phyloP scores from a whole-genome alignment of 441 rosid genomes.

The Adansonia gregorii region DNA sequence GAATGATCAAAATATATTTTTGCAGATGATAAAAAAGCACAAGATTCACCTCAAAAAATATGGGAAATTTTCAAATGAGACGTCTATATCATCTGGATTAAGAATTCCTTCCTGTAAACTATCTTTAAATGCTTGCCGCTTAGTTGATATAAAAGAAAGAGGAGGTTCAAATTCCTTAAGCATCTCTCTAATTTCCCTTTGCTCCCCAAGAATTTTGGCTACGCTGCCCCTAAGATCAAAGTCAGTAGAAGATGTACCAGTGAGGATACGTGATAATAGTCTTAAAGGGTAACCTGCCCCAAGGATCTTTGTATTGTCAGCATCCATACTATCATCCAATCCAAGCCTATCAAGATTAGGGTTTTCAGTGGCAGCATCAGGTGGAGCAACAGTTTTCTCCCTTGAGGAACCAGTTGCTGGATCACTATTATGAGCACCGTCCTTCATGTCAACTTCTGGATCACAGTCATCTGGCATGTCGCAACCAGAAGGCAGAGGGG shows the following conservation, averaged over 20 bases:
- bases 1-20: background rate
- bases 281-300: conserved; percentile 60
- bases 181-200: conserved; percentile 54
- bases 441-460: conserved; percentile 77
- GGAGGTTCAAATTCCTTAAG: conserved; percentile 60
- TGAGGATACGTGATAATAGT: conserved; percentile 66
- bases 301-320: conserved; percentile 57
- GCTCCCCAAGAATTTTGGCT: conserved; percentile 68
- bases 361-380: conserved; percentile 57
- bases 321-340: conserved; percentile 57
- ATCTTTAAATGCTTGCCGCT: conserved; percentile 74
- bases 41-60: conserved; percentile 74
- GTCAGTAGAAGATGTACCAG: conserved; percentile 58
- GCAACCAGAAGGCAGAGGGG: conserved; percentile 60
- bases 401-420: conserved; percentile 50
- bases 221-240: conserved; percentile 58
- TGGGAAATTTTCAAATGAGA: conserved; percentile 84
- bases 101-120: conserved; percentile 70
- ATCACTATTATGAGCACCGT: conserved; percentile 57
- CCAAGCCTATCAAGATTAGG: conserved; percentile 53
- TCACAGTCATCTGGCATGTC: conserved; percentile 49
- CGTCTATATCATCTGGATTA: conserved; percentile 63
- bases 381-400: conserved; percentile 57
- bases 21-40: conserved; percentile 5
- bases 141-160: conserved; percentile 52